phyloP scores from a whole-genome alignment of 192 early-diverging fungal species.

The Phycomyces nitens region DNA sequence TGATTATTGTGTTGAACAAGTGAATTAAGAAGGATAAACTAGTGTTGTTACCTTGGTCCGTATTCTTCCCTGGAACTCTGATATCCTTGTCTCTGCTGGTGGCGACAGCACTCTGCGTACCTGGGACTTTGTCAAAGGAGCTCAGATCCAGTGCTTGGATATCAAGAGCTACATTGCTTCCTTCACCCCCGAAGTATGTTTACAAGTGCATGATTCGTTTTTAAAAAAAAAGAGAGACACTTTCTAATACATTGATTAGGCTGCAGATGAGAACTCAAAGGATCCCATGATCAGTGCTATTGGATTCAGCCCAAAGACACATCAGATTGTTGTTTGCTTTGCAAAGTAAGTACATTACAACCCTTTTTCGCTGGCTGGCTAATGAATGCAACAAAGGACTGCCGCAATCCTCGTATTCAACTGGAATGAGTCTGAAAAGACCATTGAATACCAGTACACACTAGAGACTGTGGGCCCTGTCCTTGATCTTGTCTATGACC shows the following conservation, averaged over 20 bases:
- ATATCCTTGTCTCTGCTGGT: constrained; percentile 70
- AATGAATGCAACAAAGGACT: background rate
- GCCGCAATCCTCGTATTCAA: constrained; percentile 17
- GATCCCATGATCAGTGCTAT: constrained; percentile 22
- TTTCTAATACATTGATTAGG: too few relatives aligned
- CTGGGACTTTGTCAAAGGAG: constrained; percentile 69
- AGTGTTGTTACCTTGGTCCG: constrained; percentile 73
- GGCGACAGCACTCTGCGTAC: constrained; percentile 78
- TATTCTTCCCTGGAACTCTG: constrained; percentile 52
- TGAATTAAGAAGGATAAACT: background rate
- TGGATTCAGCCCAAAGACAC: constrained; percentile 2
- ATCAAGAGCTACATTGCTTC: constrained; percentile 38
- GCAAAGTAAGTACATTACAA: constrained; percentile 24
- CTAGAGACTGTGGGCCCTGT: constrained; percentile 17
- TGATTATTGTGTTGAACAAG: background rate
- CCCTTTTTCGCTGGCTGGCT: too few relatives aligned
- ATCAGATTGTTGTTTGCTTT: constrained; percentile 21
- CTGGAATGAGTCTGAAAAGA: constrained; percentile 9
- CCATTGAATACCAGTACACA: constrained; percentile 3
- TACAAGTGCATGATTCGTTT: background rate
- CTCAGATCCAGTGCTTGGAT: constrained; percentile 64
- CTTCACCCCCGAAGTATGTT: constrained; percentile 16
- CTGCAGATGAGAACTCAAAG: constrained; percentile 20
- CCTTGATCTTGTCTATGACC: constrained; percentile 13
- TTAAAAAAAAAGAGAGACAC: constrained; percentile 2